Evolutionary conservation across 371 early-diverging fungal genomes (phyloP).

Genomic region (Mucor saturninus): DNA sequence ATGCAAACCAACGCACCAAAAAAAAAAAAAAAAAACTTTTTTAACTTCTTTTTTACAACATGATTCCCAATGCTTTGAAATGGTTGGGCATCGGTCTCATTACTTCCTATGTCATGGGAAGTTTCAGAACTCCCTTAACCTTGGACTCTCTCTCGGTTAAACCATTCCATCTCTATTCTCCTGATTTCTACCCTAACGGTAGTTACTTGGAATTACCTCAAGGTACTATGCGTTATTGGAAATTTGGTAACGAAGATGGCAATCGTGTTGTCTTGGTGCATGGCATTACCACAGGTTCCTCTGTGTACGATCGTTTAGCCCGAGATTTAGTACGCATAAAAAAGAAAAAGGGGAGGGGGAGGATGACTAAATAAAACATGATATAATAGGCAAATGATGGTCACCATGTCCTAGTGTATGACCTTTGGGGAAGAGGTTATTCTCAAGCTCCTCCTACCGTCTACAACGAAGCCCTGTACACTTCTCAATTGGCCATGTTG

Average conservation of each 20-base stretch:
- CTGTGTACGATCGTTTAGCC: constrained; percentile 36
- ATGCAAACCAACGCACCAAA: too few species aligned
- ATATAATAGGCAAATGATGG: constrained; percentile 44
- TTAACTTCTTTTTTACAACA: not conserved
- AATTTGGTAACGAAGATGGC: constrained; percentile 56
- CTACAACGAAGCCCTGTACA: constrained; percentile 54
- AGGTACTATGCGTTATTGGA: constrained; percentile 61
- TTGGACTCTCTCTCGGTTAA: constrained; percentile 38
- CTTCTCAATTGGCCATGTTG: constrained; percentile 51
- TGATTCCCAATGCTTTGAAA: constrained; percentile 7
- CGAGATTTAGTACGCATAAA: constrained; percentile 30
- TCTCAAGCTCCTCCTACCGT: constrained; percentile 49
- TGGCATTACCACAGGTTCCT: constrained; percentile 52
- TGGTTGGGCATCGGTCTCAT: constrained; percentile 6
- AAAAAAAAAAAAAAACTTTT: too few species aligned
- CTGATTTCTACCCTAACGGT: constrained; percentile 48
- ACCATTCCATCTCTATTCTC: constrained; percentile 34
- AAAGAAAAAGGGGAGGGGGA: not conserved
- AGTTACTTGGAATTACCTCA: constrained; percentile 40
- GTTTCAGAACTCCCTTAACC: constrained; percentile 3
- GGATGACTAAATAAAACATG: not conserved
- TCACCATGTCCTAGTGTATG: constrained; percentile 57
- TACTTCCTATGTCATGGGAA: constrained; percentile 7
- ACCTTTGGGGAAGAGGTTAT: constrained; percentile 62
- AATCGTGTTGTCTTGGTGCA: constrained; percentile 60